Evolutionary conservation across 2,329 filamentous ascomycete species (phyloP).

Genomic region (Cladophialophora psammophila): DNA sequence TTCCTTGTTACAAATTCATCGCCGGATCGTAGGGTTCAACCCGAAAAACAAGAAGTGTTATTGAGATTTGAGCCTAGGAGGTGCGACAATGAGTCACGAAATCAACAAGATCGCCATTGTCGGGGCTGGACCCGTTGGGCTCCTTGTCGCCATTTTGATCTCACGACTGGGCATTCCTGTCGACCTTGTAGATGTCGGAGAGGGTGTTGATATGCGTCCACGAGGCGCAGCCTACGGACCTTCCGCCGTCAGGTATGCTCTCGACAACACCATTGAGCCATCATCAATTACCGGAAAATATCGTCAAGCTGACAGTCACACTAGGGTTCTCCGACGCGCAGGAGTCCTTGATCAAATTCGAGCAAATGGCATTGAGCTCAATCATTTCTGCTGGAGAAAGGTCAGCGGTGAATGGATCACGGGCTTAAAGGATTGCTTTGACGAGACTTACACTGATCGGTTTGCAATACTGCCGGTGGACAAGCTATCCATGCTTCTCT

Average conservation of each 20-base stretch:
- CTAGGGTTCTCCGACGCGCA: slow-evolving; percentile 58
- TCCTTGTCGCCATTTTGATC: slow-evolving; percentile 43
- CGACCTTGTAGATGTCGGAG: slow-evolving; percentile 59
- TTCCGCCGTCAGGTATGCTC: slow-evolving; percentile 50
- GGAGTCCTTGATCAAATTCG: slow-evolving; percentile 62
- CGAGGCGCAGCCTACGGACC: slow-evolving; percentile 70
- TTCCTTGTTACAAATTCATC: too few species aligned
- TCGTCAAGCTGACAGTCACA: not conserved
- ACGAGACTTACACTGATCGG: slow-evolving; percentile 41
- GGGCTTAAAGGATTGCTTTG: slow-evolving; percentile 21
- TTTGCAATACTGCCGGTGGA: slow-evolving; percentile 55
- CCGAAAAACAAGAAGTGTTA: too few species aligned
- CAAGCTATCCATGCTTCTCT: slow-evolving; percentile 51
- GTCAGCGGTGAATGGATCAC: slow-evolving; percentile 46
- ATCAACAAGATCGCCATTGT: slow-evolving; percentile 34
- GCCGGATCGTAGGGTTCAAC: too few species aligned
- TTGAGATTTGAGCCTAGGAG: too few species aligned
- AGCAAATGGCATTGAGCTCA: slow-evolving; percentile 50
- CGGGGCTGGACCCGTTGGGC: slow-evolving; percentile 45
- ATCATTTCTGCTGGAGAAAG: slow-evolving; percentile 54
- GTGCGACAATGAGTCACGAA: not conserved
- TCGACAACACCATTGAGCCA: not conserved
- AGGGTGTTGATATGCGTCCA: slow-evolving; percentile 64
- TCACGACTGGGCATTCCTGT: slow-evolving; percentile 43
- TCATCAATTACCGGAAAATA: too few species aligned